Evolutionary conservation across 257 asterid species (phyloP), one percentile per base, ranked within the genome.

Genomic region (Pogostemon cablin): DNA sequence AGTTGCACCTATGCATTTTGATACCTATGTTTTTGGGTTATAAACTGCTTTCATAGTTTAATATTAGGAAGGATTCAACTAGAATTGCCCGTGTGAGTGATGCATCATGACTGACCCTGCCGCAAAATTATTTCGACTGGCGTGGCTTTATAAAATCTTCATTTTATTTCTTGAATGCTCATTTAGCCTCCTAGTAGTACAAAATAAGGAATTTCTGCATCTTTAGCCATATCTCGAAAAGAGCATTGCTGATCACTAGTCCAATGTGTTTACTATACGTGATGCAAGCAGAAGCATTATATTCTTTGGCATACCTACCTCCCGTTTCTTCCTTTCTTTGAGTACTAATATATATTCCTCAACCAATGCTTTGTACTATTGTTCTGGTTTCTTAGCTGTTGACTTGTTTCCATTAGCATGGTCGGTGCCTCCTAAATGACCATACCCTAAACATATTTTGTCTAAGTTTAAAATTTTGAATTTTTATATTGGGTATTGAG

Each of bases 161-260:
- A 20, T 76, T 79, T 53, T 80, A 78, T 53, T 83, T 77, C 67
- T 61, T 77, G 77, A 83, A 81, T 69, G 77, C 43, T 65, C 69
- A 72, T 73, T 41, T 78, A 50, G 73, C 71, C 58, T 68, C 81
- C 80, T 77, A 68, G 82, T 46, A 79, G 82, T 78, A 62, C 53
- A 66, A 57, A 25, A 53, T 32, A 9, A 5, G 56, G 17, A 43
- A 40, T 9, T 58, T 10, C 6, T 75, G 49, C 49, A 43, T 25
- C 40, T 7, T 41, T 54, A 55, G 61, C 47, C 40, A 56, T 66
- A 55, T 25, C 20, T 44, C 9, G 42, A 49, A 54, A 17, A 17
- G 2, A 4, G 57, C 54, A 41, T 57, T 65, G 58, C 60, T 77
- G 59, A 68, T 68, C 25, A 53, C 66, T 67, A 68, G 42, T 12